A percentile compares a stretch with the other conserved stretches of the same genome.
phyloP scores from a whole-genome alignment of 1,284 basidiomycete species.

The Pseudozyma pruni region DNA sequence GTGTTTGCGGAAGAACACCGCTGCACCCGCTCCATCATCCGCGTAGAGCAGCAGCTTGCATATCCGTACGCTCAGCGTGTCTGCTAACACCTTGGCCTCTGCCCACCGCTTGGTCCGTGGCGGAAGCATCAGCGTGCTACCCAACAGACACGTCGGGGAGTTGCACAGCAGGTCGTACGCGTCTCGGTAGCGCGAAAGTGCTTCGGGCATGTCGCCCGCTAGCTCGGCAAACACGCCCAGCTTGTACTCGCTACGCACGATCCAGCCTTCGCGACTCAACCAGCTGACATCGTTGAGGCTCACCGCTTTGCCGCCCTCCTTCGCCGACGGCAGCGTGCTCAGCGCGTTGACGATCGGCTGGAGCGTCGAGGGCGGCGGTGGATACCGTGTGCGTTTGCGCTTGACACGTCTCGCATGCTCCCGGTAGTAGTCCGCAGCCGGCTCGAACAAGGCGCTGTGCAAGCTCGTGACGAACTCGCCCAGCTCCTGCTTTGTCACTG shows the following conservation, averaged over 20 bases:
- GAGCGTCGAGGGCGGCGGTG: slow-evolving; percentile 65
- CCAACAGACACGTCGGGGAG: slow-evolving; percentile 58
- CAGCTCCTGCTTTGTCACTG: slow-evolving; percentile 80
- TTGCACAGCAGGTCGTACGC: slow-evolving; percentile 38
- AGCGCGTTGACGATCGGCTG: slow-evolving; percentile 57
- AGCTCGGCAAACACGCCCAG: slow-evolving; percentile 96
- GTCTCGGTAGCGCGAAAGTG: slow-evolving; percentile 33
- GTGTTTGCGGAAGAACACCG: slow-evolving; percentile 81
- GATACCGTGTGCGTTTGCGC: slow-evolving; percentile 81
- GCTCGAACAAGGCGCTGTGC: slow-evolving; percentile 85
- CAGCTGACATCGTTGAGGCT: slow-evolving; percentile 45
- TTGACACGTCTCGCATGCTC: slow-evolving; percentile 89
- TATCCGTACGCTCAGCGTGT: slow-evolving; percentile 69
- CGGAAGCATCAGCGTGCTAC: slow-evolving; percentile 82
- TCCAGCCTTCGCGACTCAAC: slow-evolving; percentile 87
- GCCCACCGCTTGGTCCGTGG: slow-evolving; percentile 97
- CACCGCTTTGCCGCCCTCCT: slow-evolving; percentile 3
- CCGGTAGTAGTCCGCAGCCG: slow-evolving; percentile 90
- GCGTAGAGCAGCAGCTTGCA: slow-evolving; percentile 81
- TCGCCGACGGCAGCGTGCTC: slow-evolving; percentile 4
- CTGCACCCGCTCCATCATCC: slow-evolving; percentile 77
- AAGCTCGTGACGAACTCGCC: slow-evolving; percentile 73
- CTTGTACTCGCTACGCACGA: slow-evolving; percentile 95
- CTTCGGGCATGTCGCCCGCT: slow-evolving; percentile 82
- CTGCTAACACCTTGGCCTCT: slow-evolving; percentile 94